Evolutionary conservation across 768 basidiomycete genomes (phyloP).

Genomic region (Kwoniella newhampshirensis): DNA sequence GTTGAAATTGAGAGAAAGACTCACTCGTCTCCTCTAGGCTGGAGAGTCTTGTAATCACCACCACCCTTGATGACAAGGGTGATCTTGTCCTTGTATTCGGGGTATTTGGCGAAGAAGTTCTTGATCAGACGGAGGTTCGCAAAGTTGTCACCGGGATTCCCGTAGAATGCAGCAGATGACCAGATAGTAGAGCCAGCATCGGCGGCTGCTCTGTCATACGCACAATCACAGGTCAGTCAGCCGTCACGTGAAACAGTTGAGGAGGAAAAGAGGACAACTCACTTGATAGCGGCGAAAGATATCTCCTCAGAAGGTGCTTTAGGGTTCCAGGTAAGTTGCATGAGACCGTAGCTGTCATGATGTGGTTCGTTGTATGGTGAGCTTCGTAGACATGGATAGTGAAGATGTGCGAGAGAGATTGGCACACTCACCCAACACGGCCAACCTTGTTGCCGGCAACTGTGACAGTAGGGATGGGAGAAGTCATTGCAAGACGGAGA

Average conservation of each 20-base stretch:
- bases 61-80: conserved; percentile 61
- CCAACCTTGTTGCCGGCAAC: conserved; percentile 40
- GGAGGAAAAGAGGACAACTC: too few relatives aligned
- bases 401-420: neutral
- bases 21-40: conserved; percentile 21
- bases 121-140: conserved; percentile 60
- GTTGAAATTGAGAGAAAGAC: neutral
- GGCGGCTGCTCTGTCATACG: conserved; percentile 48
- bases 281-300: conserved; percentile 54
- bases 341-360: conserved; percentile 56
- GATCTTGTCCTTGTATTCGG: conserved; percentile 56
- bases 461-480: conserved; percentile 31
- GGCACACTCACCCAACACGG: conserved; percentile 38
- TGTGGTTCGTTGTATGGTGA: too few relatives aligned
- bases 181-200: conserved; percentile 48
- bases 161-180: conserved; percentile 64
- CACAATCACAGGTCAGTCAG: too few relatives aligned
- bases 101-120: conserved; percentile 59
- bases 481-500: conserved; percentile 5
- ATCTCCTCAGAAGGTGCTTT: conserved; percentile 61
- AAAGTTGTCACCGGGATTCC: conserved; percentile 41
- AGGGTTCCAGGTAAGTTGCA: conserved; percentile 63
- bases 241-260: too few relatives aligned
- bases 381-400: neutral
- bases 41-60: conserved; percentile 12